Evolutionary conservation across 108 stramenopile species (phyloP), one percentile per base, ranked within the genome.

Genomic region (Nannochloropsis oceanica): DNA sequence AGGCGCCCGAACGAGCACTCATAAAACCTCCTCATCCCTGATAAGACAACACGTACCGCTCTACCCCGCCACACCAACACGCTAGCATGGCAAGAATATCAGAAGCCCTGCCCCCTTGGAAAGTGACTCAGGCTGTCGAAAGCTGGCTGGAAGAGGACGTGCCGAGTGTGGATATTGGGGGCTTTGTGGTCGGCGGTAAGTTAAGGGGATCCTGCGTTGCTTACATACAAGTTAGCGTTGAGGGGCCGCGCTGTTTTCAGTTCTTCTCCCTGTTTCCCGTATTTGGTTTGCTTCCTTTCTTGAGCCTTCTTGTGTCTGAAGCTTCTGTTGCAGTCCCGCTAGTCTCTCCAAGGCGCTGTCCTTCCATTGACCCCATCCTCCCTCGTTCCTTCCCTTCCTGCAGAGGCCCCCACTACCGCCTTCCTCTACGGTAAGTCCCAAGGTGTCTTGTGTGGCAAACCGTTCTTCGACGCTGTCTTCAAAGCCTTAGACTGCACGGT

Each of bases 81-180:
- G 22, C 59, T n/a, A n/a, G 59, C 59, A 73, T 18, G 59, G 59
- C 59, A 73, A 73, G 18, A 34, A 73, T 73, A 73, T 7, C 59
- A 73, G 8, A 73, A 73, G 59, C 59, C 85, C 79, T 91, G 26
- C 84, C 90, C 22, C 88, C 90, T 20, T 90, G 26, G 13, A 83
- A 88, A 26, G 89, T 83, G 87, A 43, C 83, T 18, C 84, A 43
- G 25, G 44, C 83, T 43, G 90, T 88, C 26, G 82, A 87, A 26
- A 42, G 82, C 20, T 99, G 96, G 96, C 89, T 99, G 13, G 89
- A 92, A 79, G 96, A 98, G 82, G 99, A 98, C 88, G 93, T 95
- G 85, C 99, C 99, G 25, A 90, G 92, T 14, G 94, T 98, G 83
- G 99, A 99, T 87, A 95, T 99, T 3, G 98, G 98, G 22, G 98